phyloP scores from a whole-genome alignment of 1,284 basidiomycete genomes.

The Tilletia indica region DNA sequence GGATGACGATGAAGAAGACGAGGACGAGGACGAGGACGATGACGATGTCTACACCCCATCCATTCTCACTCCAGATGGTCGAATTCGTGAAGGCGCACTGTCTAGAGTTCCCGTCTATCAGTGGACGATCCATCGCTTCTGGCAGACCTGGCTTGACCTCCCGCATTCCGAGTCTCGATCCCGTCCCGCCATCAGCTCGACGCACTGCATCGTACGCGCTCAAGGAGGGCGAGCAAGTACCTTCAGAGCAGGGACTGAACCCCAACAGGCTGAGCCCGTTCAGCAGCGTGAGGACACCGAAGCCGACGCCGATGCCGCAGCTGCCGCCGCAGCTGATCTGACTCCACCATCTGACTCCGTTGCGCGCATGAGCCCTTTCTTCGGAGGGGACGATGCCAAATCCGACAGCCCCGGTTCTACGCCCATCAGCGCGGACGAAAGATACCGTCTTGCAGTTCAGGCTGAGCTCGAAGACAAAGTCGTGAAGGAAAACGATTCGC shows the following conservation, averaged over 20 bases:
- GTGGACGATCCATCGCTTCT: neutral
- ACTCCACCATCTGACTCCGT: constrained; percentile 12
- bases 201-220: constrained; percentile 34
- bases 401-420: neutral
- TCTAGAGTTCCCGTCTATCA: constrained; percentile 1
- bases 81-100: neutral
- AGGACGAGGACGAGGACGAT: constrained; percentile 28
- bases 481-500: constrained; percentile 42
- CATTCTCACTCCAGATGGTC: constrained; percentile 32
- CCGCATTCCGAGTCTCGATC: constrained; percentile 27
- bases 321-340: constrained; percentile 19
- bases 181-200: constrained; percentile 25
- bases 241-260: neutral
- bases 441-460: constrained; percentile 42
- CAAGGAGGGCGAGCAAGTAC: constrained; percentile 20
- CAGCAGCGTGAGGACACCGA: constrained; percentile 19
- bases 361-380: constrained; percentile 14
- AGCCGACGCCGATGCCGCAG: constrained; percentile 15
- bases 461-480: constrained; percentile 49
- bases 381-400: neutral
- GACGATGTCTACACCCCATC: constrained; percentile 24
- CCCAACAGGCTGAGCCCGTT: no score
- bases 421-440: constrained; percentile 28
- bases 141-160: constrained; percentile 29
- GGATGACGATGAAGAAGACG: constrained; percentile 23